A percentile compares a stretch with the other conserved stretches of the same genome.
These are phyloP conservation scores for Botrytis porri DNA, from an alignment of 2,329 filamentous ascomycete species.

Conservation along the genomic window DNA sequence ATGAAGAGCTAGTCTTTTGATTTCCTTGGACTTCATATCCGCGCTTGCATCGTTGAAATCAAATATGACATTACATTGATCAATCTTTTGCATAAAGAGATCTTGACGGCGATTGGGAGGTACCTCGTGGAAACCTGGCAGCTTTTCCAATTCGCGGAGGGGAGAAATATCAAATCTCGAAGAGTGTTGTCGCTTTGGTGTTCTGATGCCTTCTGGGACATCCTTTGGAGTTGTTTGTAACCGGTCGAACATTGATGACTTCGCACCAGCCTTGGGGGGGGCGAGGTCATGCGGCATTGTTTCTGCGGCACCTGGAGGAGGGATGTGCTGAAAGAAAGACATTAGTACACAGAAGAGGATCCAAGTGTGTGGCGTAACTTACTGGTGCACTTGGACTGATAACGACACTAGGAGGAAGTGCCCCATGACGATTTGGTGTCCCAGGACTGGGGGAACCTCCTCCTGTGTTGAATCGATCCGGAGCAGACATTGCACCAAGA, in stretches of 20 bases:
- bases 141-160: constrained; percentile 92
- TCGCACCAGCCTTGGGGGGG: constrained; percentile 86
- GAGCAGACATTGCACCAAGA: constrained; percentile 34
- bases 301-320: constrained; percentile 88
- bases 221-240: constrained; percentile 94
- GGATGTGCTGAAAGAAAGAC: constrained; percentile 64
- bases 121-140: constrained; percentile 97
- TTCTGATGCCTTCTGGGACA: constrained; percentile 90
- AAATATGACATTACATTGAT: constrained; percentile 99
- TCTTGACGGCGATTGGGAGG: constrained; percentile 92
- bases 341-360: constrained; percentile 13
- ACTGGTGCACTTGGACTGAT: constrained; percentile 94
- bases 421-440: constrained; percentile 61
- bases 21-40: constrained; percentile 99
- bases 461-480: constrained; percentile 45
- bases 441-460: constrained; percentile 44
- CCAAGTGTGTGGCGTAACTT: constrained; percentile 43
- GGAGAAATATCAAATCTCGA: constrained; percentile 97
- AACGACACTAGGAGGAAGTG: constrained; percentile 80
- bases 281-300: constrained; percentile 98
- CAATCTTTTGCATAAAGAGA: constrained; percentile 99
- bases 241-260: constrained; percentile 83
- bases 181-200: constrained; percentile 94
- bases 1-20: constrained; percentile 93
- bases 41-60: constrained; percentile 98